phyloP scores from a whole-genome alignment of 306 rosid species.

The Fragaria nilgerrensis region DNA sequence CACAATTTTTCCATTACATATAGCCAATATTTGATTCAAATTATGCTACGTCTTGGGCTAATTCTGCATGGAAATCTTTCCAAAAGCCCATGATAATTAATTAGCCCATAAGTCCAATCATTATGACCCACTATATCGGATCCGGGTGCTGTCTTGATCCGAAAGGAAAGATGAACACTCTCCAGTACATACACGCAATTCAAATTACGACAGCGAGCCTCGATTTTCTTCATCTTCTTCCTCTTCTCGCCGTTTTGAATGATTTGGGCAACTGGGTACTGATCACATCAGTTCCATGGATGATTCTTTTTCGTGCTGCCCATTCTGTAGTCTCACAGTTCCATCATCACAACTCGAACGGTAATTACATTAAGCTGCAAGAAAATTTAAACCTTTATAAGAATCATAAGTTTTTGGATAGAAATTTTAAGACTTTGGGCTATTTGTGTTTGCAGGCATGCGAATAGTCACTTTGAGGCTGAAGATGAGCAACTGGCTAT shows the following conservation, averaged over 20 bases:
- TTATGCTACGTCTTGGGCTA: too few species aligned
- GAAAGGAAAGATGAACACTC: too few species aligned
- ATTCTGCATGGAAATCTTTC: too few species aligned
- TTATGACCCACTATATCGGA: too few species aligned
- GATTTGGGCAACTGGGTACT: neutral
- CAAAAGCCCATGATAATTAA: too few species aligned
- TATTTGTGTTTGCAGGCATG: slow-evolving; percentile 51
- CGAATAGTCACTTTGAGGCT: slow-evolving; percentile 54
- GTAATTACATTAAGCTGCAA: slow-evolving; percentile 15
- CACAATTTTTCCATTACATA: too few species aligned
- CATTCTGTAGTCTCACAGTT: slow-evolving; percentile 46
- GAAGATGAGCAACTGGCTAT: slow-evolving; percentile 33
- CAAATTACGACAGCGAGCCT: neutral
- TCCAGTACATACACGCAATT: too few species aligned
- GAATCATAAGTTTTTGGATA: neutral
- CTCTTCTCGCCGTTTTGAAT: neutral
- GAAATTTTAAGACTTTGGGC: neutral
- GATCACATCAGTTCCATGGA: slow-evolving; percentile 29
- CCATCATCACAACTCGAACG: slow-evolving; percentile 46
- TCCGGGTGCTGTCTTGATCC: too few species aligned
- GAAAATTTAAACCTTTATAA: neutral
- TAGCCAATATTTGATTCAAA: too few species aligned
- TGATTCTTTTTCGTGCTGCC: slow-evolving; percentile 36
- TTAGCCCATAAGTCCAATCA: too few species aligned
- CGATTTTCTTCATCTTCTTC: neutral